phyloP scores from a whole-genome alignment of 1,284 basidiomycete genomes.

The Fomitiporia mediterranea region DNA sequence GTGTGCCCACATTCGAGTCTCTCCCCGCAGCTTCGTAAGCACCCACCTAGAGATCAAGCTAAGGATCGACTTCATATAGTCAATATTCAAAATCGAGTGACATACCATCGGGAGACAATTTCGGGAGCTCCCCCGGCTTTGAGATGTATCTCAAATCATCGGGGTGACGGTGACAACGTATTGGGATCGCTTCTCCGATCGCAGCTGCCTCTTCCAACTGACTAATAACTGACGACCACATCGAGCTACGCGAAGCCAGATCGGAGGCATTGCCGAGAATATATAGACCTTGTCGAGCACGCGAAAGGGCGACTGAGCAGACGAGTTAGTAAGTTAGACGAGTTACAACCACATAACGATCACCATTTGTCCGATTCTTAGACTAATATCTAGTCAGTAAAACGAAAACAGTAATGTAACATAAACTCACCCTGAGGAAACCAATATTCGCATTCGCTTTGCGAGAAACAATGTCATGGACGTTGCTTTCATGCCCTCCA shows the following conservation, averaged over 20 bases:
- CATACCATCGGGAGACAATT: constrained; percentile 54
- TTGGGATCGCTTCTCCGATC: constrained; percentile 51
- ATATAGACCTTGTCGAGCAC: constrained; percentile 66
- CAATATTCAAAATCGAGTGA: neutral
- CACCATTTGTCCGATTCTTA: constrained; percentile 53
- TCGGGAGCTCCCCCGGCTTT: constrained; percentile 48
- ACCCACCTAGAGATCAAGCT: constrained; percentile 46
- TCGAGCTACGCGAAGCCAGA: constrained; percentile 41
- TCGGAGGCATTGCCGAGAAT: constrained; percentile 64
- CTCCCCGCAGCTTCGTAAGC: constrained; percentile 51
- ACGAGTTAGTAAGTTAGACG: constrained; percentile 9
- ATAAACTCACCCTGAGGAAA: constrained; percentile 53
- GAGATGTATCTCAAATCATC: constrained; percentile 38
- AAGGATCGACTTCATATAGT: neutral
- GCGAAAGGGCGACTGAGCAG: constrained; percentile 63
- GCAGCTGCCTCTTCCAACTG: constrained; percentile 45
- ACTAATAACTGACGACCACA: constrained; percentile 58
- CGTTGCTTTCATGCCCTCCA: constrained; percentile 32
- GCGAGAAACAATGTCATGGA: constrained; percentile 23
- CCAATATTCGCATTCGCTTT: constrained; percentile 48
- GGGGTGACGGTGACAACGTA: constrained; percentile 56
- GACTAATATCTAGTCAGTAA: constrained; percentile 34
- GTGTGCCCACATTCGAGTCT: constrained; percentile 64
- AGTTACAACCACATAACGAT: neutral
- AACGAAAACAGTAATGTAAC: constrained; percentile 4